phyloP scores from a whole-genome alignment of 106 monocot genomes.

The Triglochin maritima region DNA sequence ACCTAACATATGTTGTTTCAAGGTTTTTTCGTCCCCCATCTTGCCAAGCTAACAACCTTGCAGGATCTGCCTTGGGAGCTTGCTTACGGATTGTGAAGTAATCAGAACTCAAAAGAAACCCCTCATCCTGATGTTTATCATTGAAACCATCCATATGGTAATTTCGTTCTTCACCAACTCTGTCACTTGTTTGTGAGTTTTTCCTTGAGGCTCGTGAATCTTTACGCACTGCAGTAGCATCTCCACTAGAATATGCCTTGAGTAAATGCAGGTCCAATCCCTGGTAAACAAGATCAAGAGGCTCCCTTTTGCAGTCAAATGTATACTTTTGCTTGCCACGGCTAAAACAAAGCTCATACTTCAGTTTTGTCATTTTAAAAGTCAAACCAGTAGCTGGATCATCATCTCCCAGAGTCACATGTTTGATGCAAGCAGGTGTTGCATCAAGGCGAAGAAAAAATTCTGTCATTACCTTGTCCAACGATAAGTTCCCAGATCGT shows the following conservation, averaged over 20 bases:
- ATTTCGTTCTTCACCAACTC: slow-evolving; percentile 19
- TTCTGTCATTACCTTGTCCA: slow-evolving; percentile 97
- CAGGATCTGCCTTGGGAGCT: slow-evolving; percentile 84
- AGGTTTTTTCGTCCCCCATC: slow-evolving; percentile 57
- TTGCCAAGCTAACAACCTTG: slow-evolving; percentile 78
- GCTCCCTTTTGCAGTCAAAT: slow-evolving; percentile 81
- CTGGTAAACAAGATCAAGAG: slow-evolving; percentile 97
- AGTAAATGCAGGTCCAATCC: slow-evolving; percentile 72
- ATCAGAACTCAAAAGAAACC: slow-evolving; percentile 73
- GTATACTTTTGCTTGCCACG: slow-evolving; percentile 86
- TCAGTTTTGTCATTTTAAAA: slow-evolving; percentile 54
- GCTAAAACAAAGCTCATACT: slow-evolving; percentile 79
- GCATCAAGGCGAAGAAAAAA: slow-evolving; percentile 76
- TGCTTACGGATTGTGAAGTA: slow-evolving; percentile 94
- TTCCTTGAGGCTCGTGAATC: slow-evolving; percentile 26
- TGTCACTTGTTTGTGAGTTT: slow-evolving; percentile 20
- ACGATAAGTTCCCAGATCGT: slow-evolving; percentile 87
- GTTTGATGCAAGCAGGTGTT: slow-evolving; percentile 57
- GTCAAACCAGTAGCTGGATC: slow-evolving; percentile 83
- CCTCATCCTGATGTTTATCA: slow-evolving; percentile 63
- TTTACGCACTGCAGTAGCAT: slow-evolving; percentile 16
- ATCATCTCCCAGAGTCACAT: slow-evolving; percentile 76
- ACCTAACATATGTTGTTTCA: slow-evolving; percentile 61
- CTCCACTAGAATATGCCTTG: slow-evolving; percentile 54
- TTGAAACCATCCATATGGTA: slow-evolving; percentile 11